Evolutionary conservation across 495 filamentous ascomycete genomes (phyloP).

Genomic region (Lentithecium fluviatile): DNA sequence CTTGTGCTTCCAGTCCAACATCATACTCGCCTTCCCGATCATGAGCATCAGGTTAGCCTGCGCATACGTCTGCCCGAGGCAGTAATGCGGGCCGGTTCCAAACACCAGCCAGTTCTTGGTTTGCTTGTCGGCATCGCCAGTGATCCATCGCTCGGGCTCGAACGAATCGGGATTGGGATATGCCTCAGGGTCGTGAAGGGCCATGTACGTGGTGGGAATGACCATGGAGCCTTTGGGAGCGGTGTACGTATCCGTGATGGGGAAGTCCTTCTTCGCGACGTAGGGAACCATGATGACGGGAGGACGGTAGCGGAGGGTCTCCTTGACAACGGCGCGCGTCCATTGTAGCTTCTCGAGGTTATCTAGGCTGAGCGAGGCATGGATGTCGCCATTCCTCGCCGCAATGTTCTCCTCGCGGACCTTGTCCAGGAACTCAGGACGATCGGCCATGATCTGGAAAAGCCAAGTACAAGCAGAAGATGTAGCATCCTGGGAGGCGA

Average conservation of each 20-base stretch:
- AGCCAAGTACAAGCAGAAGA: conserved; percentile 91
- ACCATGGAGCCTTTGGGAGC: conserved; percentile 94
- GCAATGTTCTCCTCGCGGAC: conserved; percentile 88
- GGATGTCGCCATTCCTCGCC: conserved; percentile 72
- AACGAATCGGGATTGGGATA: conserved; percentile 88
- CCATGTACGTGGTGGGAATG: conserved; percentile 83
- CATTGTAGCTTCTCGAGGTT: conserved; percentile 85
- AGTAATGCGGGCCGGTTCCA: conserved; percentile 95
- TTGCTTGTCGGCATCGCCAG: conserved; percentile 85
- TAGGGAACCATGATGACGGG: conserved; percentile 99
- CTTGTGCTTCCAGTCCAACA: conserved; percentile 88
- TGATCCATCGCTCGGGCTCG: conserved; percentile 89
- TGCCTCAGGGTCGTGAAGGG: conserved; percentile 89
- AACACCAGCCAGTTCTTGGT: conserved; percentile 98
- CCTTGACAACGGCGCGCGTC: conserved; percentile 89
- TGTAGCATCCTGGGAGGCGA: conserved; percentile 96
- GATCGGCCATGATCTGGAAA: conserved; percentile 92
- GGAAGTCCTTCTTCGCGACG: conserved; percentile 91
- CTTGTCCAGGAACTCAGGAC: conserved; percentile 84
- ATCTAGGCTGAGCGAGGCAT: conserved; percentile 71
- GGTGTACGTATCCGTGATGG: conserved; percentile 82
- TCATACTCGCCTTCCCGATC: conserved; percentile 90
- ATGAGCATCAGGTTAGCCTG: conserved; percentile 83
- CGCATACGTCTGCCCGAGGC: conserved; percentile 93
- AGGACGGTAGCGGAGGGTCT: conserved; percentile 91